Conservation (phyloP, 2,329 filamentous ascomycete genomes). For the Fusarium austroafricanum region DNA sequence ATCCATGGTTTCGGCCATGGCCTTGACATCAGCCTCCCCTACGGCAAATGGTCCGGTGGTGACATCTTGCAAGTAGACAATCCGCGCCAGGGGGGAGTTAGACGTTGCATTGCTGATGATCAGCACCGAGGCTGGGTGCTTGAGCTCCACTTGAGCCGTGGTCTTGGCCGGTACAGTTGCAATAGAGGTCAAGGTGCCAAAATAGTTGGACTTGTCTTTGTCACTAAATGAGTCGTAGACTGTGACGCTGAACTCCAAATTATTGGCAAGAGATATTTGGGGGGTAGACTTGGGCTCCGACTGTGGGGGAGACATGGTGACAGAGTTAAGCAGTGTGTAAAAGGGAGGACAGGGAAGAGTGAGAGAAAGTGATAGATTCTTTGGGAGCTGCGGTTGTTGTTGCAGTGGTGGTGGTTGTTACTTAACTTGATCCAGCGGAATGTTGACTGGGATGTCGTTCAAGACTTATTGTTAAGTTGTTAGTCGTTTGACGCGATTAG, state of each 20-base stretch:
- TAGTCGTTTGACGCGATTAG: no score
- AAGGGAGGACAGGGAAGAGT: no score
- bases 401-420: no score
- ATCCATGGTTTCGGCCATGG: not conserved
- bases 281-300: no score
- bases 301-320: not conserved
- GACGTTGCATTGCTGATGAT: not conserved
- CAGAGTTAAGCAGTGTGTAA: not conserved
- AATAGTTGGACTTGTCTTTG: conserved; percentile 7
- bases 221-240: conserved; percentile 5
- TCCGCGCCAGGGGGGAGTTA: not conserved
- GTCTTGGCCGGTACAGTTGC: not conserved
- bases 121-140: not conserved
- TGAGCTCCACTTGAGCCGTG: not conserved
- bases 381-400: no score
- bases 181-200: not conserved
- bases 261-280: not conserved
- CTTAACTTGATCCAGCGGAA: no score
- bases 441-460: no score
- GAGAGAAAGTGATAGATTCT: no score
- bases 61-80: not conserved
- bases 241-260: not conserved
- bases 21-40: not conserved
- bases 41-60: not conserved
- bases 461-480: no score